phyloP scores from a whole-genome alignment of 208 protist genomes.

The Trypanosoma theileri region DNA sequence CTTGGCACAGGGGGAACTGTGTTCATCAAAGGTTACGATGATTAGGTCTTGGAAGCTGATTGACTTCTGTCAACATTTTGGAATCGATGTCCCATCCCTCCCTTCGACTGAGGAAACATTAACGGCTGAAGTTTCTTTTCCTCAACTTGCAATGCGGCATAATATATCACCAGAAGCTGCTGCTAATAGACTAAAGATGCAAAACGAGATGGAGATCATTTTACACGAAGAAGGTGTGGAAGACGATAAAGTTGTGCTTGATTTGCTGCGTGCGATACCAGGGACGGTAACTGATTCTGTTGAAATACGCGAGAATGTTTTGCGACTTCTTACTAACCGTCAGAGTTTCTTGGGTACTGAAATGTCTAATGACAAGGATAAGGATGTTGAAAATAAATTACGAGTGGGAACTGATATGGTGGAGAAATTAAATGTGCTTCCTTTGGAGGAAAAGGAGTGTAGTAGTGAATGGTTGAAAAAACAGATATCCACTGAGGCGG shows the following conservation, averaged over 20 bases:
- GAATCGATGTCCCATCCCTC: neutral
- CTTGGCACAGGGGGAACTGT: neutral
- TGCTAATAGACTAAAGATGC: constrained; percentile 4
- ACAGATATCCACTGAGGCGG: constrained; percentile 1
- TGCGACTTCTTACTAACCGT: constrained; percentile 6
- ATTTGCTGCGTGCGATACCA: neutral
- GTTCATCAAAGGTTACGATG: neutral
- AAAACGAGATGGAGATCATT: constrained; percentile 8
- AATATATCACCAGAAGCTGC: constrained; percentile 4
- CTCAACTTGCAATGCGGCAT: neutral
- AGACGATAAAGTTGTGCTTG: neutral
- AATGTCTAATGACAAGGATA: neutral
- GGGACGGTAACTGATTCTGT: neutral
- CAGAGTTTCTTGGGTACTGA: neutral
- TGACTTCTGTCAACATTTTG: constrained; percentile 24
- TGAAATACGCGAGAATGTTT: neutral
- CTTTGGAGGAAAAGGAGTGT: neutral
- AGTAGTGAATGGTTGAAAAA: neutral
- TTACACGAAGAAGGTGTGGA: constrained; percentile 5
- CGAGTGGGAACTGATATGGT: neutral
- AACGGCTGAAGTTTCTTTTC: constrained; percentile 1
- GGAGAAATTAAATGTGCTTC: too few relatives aligned
- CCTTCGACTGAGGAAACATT: neutral
- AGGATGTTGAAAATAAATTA: too few relatives aligned
- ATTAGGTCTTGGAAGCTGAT: constrained; percentile 12